Evolutionary conservation across 768 basidiomycete genomes (phyloP).

Genomic region (Rhodotorula babjevae): DNA sequence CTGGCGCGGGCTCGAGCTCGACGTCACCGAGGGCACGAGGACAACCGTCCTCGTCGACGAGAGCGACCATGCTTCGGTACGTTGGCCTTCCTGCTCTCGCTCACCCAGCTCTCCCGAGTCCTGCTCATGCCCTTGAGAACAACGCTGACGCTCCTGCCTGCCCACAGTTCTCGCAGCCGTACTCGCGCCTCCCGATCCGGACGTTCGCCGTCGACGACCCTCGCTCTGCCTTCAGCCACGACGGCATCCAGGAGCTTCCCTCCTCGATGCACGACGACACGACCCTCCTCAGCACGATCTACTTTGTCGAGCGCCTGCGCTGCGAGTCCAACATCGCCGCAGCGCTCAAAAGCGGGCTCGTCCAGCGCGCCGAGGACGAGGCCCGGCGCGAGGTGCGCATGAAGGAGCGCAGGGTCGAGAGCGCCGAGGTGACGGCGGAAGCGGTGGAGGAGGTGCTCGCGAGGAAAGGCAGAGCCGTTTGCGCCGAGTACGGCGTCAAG

Average conservation of each 20-base stretch:
- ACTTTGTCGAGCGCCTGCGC: conserved; percentile 6
- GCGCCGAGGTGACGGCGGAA: not conserved
- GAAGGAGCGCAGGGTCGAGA: not conserved
- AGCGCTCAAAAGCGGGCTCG: not conserved
- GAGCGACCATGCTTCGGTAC: conserved; percentile 9
- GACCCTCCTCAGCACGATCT: conserved; percentile 1
- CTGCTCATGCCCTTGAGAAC: too few relatives aligned
- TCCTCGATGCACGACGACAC: not conserved
- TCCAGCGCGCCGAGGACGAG: not conserved
- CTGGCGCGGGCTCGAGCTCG: conserved; percentile 10
- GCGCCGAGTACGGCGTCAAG: conserved; percentile 6
- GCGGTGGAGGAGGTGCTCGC: not conserved
- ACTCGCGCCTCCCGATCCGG: conserved; percentile 12
- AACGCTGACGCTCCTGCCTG: too few relatives aligned
- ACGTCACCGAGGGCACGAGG: not conserved
- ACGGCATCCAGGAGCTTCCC: not conserved
- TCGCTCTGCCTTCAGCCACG: not conserved
- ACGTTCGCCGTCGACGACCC: not conserved
- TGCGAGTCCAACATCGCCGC: conserved; percentile 2
- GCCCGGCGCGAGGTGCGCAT: not conserved
- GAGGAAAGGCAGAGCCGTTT: not conserved
- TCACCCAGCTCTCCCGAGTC: too few relatives aligned
- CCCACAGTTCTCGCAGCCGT: conserved; percentile 22
- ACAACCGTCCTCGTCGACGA: conserved; percentile 28
- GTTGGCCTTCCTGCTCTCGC: not conserved